Evolutionary conservation across 805 yeast species (phyloP), one percentile per base, ranked within the genome.

Genomic region (Starmerella cellae): DNA sequence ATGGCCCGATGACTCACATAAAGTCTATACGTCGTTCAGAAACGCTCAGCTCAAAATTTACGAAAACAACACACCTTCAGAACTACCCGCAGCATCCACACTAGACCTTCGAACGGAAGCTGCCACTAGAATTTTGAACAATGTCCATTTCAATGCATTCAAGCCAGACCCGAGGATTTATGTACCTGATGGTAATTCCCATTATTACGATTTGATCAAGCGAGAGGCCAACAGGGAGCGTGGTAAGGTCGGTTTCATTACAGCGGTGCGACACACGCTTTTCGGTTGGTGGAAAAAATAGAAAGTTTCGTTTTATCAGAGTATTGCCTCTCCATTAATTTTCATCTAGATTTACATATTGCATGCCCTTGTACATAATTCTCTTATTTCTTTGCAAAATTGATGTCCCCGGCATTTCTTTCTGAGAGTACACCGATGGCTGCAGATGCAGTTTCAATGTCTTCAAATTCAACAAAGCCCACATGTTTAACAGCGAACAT

Each of bases 171-270:
- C 75, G 35, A 79, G 79, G 56, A 61, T 85, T 50, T 61, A 74
- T 54, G 67, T 61, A 51, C 96, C 96, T n/a, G 77, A 78, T 54
- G 95, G 95, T 2, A 82, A 83, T 60, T 84, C 94, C 2, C 60
- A 69, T 37, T 85, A 85, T 57, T 85, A 85, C 55, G 71, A 68
- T 32, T 70, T 91, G 55, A 67, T 85, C 41, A 51, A 79, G 61
- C 67, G 70, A 22, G 94, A 83, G 58, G 70, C 85, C 33, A 67
- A 70, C 45, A 26, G 37, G 20, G 77, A 77, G 54, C 70, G 71
- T 55, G 77, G 73, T 59, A 94, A 82, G 60, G 70, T 73, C 14
- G 44, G 59, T n/a, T 60, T 79, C 39, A 58, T 71, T 41, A 63
- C 74, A 31, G 93, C 91, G 18, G 55, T 81, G 58, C 75, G 77